Evolutionary conservation across 805 yeast genomes (phyloP).

Genomic region (Starmerella kuoi): DNA sequence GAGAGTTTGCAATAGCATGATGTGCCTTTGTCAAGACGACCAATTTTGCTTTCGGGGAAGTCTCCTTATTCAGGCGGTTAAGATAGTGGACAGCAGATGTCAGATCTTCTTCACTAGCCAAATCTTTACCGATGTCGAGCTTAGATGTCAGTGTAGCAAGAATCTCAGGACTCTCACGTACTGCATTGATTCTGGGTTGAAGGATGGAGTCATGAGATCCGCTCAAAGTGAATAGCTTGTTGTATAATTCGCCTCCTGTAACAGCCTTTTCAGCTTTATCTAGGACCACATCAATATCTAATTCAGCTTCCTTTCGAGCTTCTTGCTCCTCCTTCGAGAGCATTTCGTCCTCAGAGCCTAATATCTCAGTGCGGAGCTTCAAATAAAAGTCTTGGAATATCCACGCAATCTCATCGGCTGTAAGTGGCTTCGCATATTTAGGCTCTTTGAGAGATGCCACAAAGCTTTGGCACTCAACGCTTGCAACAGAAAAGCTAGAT

Average conservation of each 20-base stretch:
- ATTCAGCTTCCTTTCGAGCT: conserved; percentile 25
- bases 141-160: conserved; percentile 1
- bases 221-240: conserved; percentile 27
- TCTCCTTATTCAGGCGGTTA: conserved; percentile 23
- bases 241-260: conserved; percentile 28
- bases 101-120: background rate
- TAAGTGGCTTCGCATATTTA: conserved; percentile 28
- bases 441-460: conserved; percentile 30
- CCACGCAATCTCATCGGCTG: conserved; percentile 30
- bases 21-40: conserved; percentile 29
- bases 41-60: conserved; percentile 30
- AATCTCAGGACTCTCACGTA: conserved; percentile 12
- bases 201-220: conserved; percentile 20
- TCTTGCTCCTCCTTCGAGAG: conserved; percentile 27
- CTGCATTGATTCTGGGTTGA: conserved; percentile 17
- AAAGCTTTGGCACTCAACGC: conserved; percentile 21
- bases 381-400: conserved; percentile 33
- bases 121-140: conserved; percentile 8
- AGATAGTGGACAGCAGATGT: conserved; percentile 12
- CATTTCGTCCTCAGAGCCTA: conserved; percentile 21
- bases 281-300: conserved; percentile 23
- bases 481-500: conserved; percentile 16
- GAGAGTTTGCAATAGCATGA: conserved; percentile 28
- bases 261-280: conserved; percentile 31
- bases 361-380: conserved; percentile 25